phyloP scores from a whole-genome alignment of 2,329 filamentous ascomycete species.

The Aspergillus neoniger region DNA sequence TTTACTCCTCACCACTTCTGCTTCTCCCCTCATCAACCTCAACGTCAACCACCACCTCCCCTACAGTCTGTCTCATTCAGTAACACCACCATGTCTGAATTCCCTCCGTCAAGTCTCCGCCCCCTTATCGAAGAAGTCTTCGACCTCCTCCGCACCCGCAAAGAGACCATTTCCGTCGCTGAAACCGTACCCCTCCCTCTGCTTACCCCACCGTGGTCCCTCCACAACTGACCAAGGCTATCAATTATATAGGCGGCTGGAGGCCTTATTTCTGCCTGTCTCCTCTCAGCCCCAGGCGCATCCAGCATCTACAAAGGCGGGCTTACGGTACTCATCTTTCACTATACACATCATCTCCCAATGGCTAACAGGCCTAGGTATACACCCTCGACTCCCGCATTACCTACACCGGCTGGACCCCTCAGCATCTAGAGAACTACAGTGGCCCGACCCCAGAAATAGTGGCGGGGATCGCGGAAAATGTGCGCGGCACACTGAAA shows the following conservation, averaged over 20 bases:
- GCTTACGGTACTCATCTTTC: slow-evolving; percentile 48
- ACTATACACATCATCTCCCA: neutral
- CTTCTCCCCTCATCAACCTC: neutral
- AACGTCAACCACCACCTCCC: neutral
- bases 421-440: slow-evolving; percentile 55
- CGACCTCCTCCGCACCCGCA: slow-evolving; percentile 55
- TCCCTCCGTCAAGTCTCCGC: slow-evolving; percentile 41
- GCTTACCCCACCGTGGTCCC: neutral
- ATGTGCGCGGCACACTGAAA: slow-evolving; percentile 57
- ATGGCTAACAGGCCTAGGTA: slow-evolving; percentile 32
- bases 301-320: slow-evolving; percentile 62
- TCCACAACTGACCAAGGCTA: neutral
- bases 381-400: slow-evolving; percentile 62
- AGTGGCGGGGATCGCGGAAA: slow-evolving; percentile 57
- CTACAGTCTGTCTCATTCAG: neutral
- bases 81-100: slow-evolving; percentile 27
- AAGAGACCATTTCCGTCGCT: slow-evolving; percentile 61
- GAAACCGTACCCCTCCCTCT: slow-evolving; percentile 53
- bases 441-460: slow-evolving; percentile 61
- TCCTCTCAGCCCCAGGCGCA: slow-evolving; percentile 62
- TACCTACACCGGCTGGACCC: slow-evolving; percentile 63
- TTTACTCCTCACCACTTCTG: neutral
- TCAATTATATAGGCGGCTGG: slow-evolving; percentile 54
- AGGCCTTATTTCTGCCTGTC: slow-evolving; percentile 60
- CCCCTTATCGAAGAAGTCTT: slow-evolving; percentile 53